These are phyloP conservation scores for Gossypium stocksii DNA, from an alignment of 345 rosid genomes.

Conservation along the genomic window DNA sequence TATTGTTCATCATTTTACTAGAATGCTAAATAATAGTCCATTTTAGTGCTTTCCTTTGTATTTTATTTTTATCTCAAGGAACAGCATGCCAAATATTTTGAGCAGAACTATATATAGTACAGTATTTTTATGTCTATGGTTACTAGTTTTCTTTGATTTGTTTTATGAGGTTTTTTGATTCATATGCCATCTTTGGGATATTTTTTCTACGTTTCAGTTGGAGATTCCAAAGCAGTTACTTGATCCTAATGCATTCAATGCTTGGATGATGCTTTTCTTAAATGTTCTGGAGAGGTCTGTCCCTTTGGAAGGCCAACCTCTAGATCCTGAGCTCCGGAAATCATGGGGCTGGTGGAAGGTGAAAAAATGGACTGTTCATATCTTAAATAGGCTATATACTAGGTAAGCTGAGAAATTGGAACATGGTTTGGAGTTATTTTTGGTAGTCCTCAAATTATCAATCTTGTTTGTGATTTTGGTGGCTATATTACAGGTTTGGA, in stretches of 20 bases:
- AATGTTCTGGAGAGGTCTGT: conserved; percentile 88
- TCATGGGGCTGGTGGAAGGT: conserved; percentile 99
- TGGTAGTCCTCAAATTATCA: not conserved
- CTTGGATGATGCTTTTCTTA: conserved; percentile 95
- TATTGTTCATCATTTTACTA: not conserved
- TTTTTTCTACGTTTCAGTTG: conserved; percentile 45
- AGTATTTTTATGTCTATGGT: not conserved
- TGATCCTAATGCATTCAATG: conserved; percentile 72
- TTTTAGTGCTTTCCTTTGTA: not conserved
- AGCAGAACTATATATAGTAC: not conserved
- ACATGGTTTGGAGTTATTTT: not conserved
- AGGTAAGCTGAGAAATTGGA: conserved; percentile 39
- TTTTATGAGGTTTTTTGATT: not conserved
- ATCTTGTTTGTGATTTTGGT: not conserved
- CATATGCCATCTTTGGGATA: not conserved
- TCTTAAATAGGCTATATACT: conserved; percentile 87
- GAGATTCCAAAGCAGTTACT: conserved; percentile 88
- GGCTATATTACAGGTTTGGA: conserved; percentile 65
- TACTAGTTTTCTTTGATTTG: not conserved
- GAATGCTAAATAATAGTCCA: not conserved
- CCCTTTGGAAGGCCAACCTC: conserved; percentile 89
- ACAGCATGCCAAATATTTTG: not conserved
- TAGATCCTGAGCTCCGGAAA: conserved; percentile 84
- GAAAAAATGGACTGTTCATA: conserved; percentile 99
- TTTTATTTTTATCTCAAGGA: not conserved